Conservation (phyloP, 768 basidiomycete genomes). For the Leucogyrophana mollusca region DNA sequence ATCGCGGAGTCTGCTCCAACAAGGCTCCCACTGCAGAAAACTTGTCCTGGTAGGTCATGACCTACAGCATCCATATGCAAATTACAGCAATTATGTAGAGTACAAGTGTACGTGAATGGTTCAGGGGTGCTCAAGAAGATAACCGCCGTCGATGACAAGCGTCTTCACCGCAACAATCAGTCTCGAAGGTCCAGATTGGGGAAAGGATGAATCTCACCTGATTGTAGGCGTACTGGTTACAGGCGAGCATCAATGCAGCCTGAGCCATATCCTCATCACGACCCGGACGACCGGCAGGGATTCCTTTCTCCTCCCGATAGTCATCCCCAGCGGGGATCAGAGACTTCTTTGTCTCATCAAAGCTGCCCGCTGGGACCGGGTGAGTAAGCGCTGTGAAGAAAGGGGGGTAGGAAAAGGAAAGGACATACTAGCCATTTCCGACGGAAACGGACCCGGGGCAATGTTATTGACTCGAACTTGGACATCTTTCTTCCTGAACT, state of each 20-base stretch:
- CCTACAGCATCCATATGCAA: too few relatives aligned
- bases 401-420: too few relatives aligned
- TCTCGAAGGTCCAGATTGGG: neutral
- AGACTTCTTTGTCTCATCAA: constrained; percentile 32
- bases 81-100: too few relatives aligned
- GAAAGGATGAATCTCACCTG: constrained; percentile 21
- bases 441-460: constrained; percentile 35
- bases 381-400: too few relatives aligned
- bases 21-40: too few relatives aligned
- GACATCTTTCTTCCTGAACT: constrained; percentile 26
- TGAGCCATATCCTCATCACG: constrained; percentile 35
- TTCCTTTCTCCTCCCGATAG: constrained; percentile 33
- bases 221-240: constrained; percentile 32
- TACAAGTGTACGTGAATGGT: too few relatives aligned
- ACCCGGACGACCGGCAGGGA: constrained; percentile 33
- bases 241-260: constrained; percentile 27
- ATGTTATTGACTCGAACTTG: constrained; percentile 34
- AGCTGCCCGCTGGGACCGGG: constrained; percentile 1
- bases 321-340: constrained; percentile 21
- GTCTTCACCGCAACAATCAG: constrained; percentile 8
- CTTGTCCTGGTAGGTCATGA: too few relatives aligned
- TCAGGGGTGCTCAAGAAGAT: constrained; percentile 26
- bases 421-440: constrained; percentile 29
- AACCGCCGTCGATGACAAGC: constrained; percentile 26
- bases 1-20: too few relatives aligned